Evolutionary conservation across 352 stramenopile species (phyloP), one percentile per base, ranked within the genome.

Genomic region (Globisporangium lucens): DNA sequence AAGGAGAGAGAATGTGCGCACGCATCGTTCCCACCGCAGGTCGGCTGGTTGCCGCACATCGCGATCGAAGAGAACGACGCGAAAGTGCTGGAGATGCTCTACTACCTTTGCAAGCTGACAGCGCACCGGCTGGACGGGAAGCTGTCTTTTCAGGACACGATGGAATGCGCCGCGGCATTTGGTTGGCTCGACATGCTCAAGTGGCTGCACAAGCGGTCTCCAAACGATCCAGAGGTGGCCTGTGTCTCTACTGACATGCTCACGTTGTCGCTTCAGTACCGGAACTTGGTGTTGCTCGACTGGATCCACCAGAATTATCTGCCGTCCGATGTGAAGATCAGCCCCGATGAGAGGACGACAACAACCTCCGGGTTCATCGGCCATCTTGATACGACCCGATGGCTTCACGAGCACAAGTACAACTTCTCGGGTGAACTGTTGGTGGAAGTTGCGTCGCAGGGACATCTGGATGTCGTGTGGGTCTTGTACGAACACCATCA

Each of bases 391-490:
- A 29, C 36, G 15, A 24, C 56, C 27, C 24, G 15, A 29, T 65
- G 59, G 59, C 41, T 65, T 15, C 59, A 65, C n/a, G 35, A 43
- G 22, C 43, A 55, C 41, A 29, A 27, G 13, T 55, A 43, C 41
- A 22, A 17, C 24, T 53, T 51, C 12, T 7, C 36, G 10, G 10
- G 36, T 30, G 13, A 17, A n/a, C 7, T 29, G 13, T 0, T 61
- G 24, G 9, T 15, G 6, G 20, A 12, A 7, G 55, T 30, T 7
- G 55, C 55, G 1, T 27, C 55, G 29, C 6, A 30, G 5, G 55
- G 17, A 27, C 55, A 61, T 38, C 30, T 47, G 24, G 13, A 30
- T 0, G 55, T 46, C 10, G 4, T 61, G 17, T 4, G 7, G 29
- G 47, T 46, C 30, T 27, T 61, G 29, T 38, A 30, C 30, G 36